Conservation (phyloP, 2,329 filamentous ascomycete genomes). For the Podosphaera leucotricha region DNA sequence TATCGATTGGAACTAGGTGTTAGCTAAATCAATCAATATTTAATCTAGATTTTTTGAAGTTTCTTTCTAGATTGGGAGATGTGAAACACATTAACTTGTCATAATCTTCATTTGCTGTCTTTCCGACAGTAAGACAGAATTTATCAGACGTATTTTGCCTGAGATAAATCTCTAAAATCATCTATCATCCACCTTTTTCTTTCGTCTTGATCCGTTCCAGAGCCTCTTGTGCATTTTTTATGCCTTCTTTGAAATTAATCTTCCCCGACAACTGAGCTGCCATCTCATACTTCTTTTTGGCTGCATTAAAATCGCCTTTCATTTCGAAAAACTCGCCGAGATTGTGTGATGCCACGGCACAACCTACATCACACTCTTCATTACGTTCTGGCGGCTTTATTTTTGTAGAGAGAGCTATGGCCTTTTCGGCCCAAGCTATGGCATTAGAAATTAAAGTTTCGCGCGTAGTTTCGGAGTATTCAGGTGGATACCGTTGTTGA, state of each 20-base stretch:
- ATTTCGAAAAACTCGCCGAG: conserved; percentile 65
- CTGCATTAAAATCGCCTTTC: conserved; percentile 39
- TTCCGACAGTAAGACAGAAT: no score
- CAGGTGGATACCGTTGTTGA: conserved; percentile 19
- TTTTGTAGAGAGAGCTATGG: conserved; percentile 39
- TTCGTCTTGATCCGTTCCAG: conserved; percentile 16
- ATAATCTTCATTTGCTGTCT: no score
- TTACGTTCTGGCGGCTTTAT: conserved; percentile 44
- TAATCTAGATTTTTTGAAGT: no score
- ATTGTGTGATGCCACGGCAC: conserved; percentile 65
- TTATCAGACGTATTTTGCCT: no score
- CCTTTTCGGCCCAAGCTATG: conserved; percentile 56
- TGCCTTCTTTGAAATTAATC: conserved; percentile 27
- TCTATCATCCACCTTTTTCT: no score
- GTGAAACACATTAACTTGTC: no score
- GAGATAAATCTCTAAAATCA: no score
- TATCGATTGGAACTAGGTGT: no score
- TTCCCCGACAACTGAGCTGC: conserved; percentile 36
- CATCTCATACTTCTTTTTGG: conserved; percentile 44
- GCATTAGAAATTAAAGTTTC: conserved; percentile 44
- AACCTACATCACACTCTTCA: conserved; percentile 63
- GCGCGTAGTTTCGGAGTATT: conserved; percentile 24
- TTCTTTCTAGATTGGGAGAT: no score
- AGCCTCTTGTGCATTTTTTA: conserved; percentile 28
- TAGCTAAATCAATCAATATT: no score